A percentile compares a stretch with the other conserved stretches of the same genome.
Evolutionary conservation across 2,329 filamentous ascomycete genomes (phyloP).

Genomic region (Torrubiellomyces zombiae): DNA sequence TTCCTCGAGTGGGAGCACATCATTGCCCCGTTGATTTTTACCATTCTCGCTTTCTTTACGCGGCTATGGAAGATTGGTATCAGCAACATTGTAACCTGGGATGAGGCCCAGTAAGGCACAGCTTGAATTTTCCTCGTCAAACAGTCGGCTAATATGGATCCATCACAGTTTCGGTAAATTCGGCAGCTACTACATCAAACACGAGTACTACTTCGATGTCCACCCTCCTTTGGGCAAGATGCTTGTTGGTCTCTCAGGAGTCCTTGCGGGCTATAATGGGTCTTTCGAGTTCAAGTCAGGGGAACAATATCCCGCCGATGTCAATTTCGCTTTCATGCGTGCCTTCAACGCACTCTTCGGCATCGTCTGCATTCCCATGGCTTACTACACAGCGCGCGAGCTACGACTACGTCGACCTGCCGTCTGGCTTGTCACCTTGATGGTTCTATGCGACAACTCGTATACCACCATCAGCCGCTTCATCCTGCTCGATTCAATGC

Average conservation of each 20-base stretch:
- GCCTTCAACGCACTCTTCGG: conserved; percentile 94
- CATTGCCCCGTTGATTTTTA: conserved; percentile 44
- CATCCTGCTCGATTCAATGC: conserved; percentile 96
- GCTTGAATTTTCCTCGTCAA: too few species aligned
- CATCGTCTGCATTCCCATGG: conserved; percentile 78
- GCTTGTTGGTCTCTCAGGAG: conserved; percentile 89
- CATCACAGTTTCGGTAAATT: conserved; percentile 77
- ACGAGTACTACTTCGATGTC: conserved; percentile 91
- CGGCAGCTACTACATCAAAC: conserved; percentile 95
- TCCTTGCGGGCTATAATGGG: conserved; percentile 93
- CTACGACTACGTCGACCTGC: conserved; percentile 72
- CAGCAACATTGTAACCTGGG: conserved; percentile 50
- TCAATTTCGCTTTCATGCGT: conserved; percentile 98
- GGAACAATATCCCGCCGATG: conserved; percentile 80
- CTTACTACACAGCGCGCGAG: conserved; percentile 88
- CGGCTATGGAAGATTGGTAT: conserved; percentile 54
- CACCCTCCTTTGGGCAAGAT: conserved; percentile 96
- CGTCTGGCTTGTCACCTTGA: conserved; percentile 88
- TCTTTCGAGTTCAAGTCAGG: conserved; percentile 99
- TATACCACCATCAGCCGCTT: conserved; percentile 98
- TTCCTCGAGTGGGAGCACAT: conserved; percentile 48
- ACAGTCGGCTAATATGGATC: conserved; percentile 7
- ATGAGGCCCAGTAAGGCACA: conserved; percentile 44
- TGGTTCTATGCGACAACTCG: conserved; percentile 98
- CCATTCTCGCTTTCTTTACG: conserved; percentile 46